Evolutionary conservation across 2,329 filamentous ascomycete genomes (phyloP).

Genomic region (Chrysoporthe puriensis): DNA sequence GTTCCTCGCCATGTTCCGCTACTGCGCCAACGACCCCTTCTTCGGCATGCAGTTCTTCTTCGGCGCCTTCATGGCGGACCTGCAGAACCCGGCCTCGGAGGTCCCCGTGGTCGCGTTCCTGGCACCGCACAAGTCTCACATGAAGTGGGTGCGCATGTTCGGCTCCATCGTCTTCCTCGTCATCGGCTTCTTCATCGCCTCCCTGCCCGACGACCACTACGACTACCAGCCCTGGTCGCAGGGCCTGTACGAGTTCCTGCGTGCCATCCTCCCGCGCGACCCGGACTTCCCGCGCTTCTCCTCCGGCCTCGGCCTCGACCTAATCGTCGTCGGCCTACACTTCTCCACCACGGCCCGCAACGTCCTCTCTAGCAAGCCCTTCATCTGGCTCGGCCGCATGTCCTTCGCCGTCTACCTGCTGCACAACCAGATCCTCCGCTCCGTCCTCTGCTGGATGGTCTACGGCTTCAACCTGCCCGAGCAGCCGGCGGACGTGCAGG

Average conservation of each 20-base stretch:
- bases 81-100: conserved; percentile 22
- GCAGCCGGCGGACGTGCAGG: conserved; percentile 27
- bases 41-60: conserved; percentile 31
- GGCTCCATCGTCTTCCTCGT: conserved; percentile 26
- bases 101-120: conserved; percentile 25
- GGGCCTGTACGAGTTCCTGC: conserved; percentile 25
- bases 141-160: conserved; percentile 27
- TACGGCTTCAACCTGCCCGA: conserved; percentile 26
- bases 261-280: conserved; percentile 25
- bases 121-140: conserved; percentile 23
- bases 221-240: conserved; percentile 30
- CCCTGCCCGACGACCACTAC: conserved; percentile 26
- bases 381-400: conserved; percentile 28
- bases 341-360: conserved; percentile 26
- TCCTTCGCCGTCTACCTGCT: conserved; percentile 29
- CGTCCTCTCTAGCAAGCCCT: conserved; percentile 27
- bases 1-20: conserved; percentile 24
- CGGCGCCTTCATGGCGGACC: conserved; percentile 29
- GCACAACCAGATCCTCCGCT: conserved; percentile 30
- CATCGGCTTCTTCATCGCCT: conserved; percentile 26
- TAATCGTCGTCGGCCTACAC: conserved; percentile 29
- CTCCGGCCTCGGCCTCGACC: conserved; percentile 28
- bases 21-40: conserved; percentile 29
- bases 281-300: conserved; percentile 29
- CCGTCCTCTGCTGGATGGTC: conserved; percentile 30